Evolutionary conservation across 495 filamentous ascomycete genomes (phyloP).

Genomic region (Melanomma pulvis-pyrius): DNA sequence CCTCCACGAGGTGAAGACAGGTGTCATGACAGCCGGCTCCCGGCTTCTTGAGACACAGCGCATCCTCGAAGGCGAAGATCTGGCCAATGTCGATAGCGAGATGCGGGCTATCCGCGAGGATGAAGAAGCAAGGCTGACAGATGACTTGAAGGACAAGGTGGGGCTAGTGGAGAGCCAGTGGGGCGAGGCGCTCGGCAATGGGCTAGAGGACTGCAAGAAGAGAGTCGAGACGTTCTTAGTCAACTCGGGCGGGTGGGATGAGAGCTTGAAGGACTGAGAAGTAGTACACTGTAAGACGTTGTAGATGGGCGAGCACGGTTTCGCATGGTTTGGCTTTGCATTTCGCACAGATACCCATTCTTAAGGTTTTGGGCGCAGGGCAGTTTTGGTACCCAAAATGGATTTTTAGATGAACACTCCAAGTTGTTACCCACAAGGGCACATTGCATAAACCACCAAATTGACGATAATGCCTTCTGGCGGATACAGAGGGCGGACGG

Average conservation of each 20-base stretch:
- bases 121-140: constrained; percentile 71
- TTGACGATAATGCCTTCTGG: no score
- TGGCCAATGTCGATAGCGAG: constrained; percentile 54
- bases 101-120: constrained; percentile 63
- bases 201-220: constrained; percentile 56
- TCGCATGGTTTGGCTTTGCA: constrained; percentile 2
- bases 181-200: constrained; percentile 65
- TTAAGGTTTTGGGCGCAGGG: not conserved
- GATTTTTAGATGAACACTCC: not conserved
- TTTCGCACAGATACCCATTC: constrained; percentile 4
- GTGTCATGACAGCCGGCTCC: constrained; percentile 64
- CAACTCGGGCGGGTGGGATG: constrained; percentile 47
- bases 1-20: constrained; percentile 87
- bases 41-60: constrained; percentile 60
- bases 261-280: constrained; percentile 45
- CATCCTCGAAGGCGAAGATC: constrained; percentile 58
- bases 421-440: no score
- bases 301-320: not conserved
- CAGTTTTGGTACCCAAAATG: not conserved
- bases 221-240: constrained; percentile 48
- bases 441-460: no score
- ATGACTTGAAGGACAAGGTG: constrained; percentile 91
- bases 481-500: no score
- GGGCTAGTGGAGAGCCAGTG: constrained; percentile 88
- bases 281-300: not conserved